Conservation (phyloP, 1,139 yeast species). For the Yamadazyma oceani region DNA sequence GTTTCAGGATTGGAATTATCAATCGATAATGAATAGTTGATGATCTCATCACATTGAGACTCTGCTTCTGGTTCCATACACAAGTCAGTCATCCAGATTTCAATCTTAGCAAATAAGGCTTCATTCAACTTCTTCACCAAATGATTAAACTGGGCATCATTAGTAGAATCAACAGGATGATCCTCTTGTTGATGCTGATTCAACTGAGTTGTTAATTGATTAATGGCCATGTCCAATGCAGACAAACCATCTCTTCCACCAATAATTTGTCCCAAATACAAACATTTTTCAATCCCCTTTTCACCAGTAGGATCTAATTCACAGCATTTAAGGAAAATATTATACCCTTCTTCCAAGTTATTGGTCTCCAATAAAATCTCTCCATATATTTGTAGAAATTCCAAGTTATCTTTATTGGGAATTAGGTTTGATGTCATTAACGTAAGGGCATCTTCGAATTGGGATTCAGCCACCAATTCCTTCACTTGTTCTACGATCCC, state of each 20-base stretch:
- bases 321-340: slow-evolving; percentile 61
- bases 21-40: slow-evolving; percentile 61
- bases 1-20: slow-evolving; percentile 73
- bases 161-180: slow-evolving; percentile 20
- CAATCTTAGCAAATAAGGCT: slow-evolving; percentile 84
- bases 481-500: slow-evolving; percentile 22
- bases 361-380: slow-evolving; percentile 79
- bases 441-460: slow-evolving; percentile 41
- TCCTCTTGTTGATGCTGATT: slow-evolving; percentile 36
- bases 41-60: slow-evolving; percentile 68
- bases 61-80: slow-evolving; percentile 96
- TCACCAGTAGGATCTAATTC: slow-evolving; percentile 66
- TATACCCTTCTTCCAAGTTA: slow-evolving; percentile 75
- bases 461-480: slow-evolving; percentile 39
- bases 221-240: slow-evolving; percentile 65
- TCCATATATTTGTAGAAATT: slow-evolving; percentile 51
- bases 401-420: slow-evolving; percentile 28
- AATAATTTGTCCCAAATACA: slow-evolving; percentile 85
- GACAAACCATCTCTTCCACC: slow-evolving; percentile 79
- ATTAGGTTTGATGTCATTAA: slow-evolving; percentile 31
- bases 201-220: slow-evolving; percentile 36
- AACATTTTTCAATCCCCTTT: slow-evolving; percentile 73
- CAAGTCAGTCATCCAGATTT: slow-evolving; percentile 98
- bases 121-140: slow-evolving; percentile 59
- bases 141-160: slow-evolving; percentile 18